These are phyloP conservation scores for Trichoderma sp. DNA, from an alignment of 2,329 filamentous ascomycete genomes.

Conservation along the genomic window DNA sequence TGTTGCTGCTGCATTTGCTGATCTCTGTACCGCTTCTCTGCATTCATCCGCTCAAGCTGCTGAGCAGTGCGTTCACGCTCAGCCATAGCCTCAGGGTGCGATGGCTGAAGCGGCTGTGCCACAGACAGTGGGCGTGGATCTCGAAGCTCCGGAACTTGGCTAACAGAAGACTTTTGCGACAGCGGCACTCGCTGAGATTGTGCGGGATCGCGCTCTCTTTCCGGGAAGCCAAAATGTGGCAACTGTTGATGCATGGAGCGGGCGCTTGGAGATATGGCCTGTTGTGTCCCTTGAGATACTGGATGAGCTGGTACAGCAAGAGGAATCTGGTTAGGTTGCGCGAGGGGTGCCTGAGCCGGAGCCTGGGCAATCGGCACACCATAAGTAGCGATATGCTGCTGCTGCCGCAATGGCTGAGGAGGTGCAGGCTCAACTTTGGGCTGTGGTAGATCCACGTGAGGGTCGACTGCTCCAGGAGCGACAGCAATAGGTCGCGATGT, in stretches of 20 bases:
- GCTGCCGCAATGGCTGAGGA: slow-evolving; percentile 38
- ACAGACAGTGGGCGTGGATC: slow-evolving; percentile 40
- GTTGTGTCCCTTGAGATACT: slow-evolving; percentile 42
- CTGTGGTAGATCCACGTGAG: slow-evolving; percentile 47
- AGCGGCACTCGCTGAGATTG: slow-evolving; percentile 42
- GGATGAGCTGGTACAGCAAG: slow-evolving; percentile 41
- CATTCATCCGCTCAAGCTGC: slow-evolving; percentile 38
- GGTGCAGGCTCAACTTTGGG: slow-evolving; percentile 48
- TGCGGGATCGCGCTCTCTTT: slow-evolving; percentile 44
- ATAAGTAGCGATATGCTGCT: slow-evolving; percentile 47
- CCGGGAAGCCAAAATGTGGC: slow-evolving; percentile 48
- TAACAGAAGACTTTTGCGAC: slow-evolving; percentile 42
- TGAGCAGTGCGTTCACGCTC: slow-evolving; percentile 33
- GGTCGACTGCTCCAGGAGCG: slow-evolving; percentile 45
- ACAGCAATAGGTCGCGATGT: slow-evolving; percentile 49
- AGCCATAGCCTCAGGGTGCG: slow-evolving; percentile 40
- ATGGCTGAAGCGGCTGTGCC: slow-evolving; percentile 39
- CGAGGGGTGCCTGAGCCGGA: slow-evolving; percentile 37
- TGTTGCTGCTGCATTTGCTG: slow-evolving; percentile 29
- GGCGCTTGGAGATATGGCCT: slow-evolving; percentile 50
- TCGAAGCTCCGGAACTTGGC: slow-evolving; percentile 38
- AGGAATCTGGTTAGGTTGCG: slow-evolving; percentile 33
- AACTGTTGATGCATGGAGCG: slow-evolving; percentile 48
- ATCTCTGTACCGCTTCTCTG: slow-evolving; percentile 36
- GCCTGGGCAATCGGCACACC: slow-evolving; percentile 51